Evolutionary conservation across 495 filamentous ascomycete species (phyloP), one percentile per base, ranked within the genome.

Genomic region (Trichoderma orchidacearum): DNA sequence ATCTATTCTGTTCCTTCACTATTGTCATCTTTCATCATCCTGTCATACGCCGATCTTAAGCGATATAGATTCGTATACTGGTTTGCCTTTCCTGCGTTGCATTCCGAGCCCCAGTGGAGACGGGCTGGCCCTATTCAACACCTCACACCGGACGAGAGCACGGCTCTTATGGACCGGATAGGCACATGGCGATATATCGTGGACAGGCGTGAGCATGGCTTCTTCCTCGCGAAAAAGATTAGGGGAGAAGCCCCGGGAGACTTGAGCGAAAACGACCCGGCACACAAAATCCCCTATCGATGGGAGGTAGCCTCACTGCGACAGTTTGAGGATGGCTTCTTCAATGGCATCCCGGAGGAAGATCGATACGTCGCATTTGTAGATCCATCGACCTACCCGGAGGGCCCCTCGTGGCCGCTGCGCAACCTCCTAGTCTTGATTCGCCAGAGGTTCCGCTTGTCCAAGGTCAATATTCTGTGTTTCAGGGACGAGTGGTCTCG

Each of bases 1-100:
- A 96, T 98, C 60, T 96, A 91, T 68, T 91, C 89, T 11, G 87
- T 89, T 30, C 93, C 94, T 12, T 95, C 92, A 29, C 75, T 97
- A 9, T 82, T 98, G 17, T 80, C 89, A 1, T 90, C 86, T 8
- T 97, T 96, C 69, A 72, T 84, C 7, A 81, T 93, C 38, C 81
- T 96, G 48, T 95, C 88, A n/a, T 98, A 89, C 68, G 92, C 93
- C 48, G 89, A 97, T 67, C 76, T 98, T 23, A 98, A 98, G 72
- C 95, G 90, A 65, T 96, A 96, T 71, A 85, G 80, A 55, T 96
- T 97, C 62, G 86, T 83, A 27, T 95, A 96, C 69, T 91, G 91
- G 81, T 96, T 96, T 68, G 93, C 82, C 1, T 98, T 93, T 64
- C 93, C 93, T 15, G 89, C 93, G 45, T 75, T 98, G 25, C 89